A percentile compares a stretch with the other conserved stretches of the same genome.
Conservation (phyloP, 2,329 filamentous ascomycete species). For the Huntiella omanensis region DNA sequence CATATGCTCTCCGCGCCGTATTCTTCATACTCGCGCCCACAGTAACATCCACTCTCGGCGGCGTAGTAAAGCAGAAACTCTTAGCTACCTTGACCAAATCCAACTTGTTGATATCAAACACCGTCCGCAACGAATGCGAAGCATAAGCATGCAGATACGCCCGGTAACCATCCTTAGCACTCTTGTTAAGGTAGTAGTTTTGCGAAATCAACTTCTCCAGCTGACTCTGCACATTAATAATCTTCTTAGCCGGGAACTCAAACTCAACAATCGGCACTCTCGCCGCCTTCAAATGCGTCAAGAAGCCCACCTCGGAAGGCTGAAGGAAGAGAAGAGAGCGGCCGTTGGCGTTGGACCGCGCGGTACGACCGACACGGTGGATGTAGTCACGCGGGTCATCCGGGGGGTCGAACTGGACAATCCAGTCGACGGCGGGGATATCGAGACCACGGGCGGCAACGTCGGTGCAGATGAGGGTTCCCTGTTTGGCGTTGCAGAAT, state of each 20-base stretch:
- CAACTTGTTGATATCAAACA: slow-evolving; percentile 67
- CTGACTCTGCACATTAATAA: slow-evolving; percentile 76
- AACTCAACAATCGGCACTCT: slow-evolving; percentile 91
- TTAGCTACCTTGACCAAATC: slow-evolving; percentile 71
- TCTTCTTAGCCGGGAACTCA: slow-evolving; percentile 82
- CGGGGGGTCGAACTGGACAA: slow-evolving; percentile 86
- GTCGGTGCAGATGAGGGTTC: slow-evolving; percentile 87
- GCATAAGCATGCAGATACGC: slow-evolving; percentile 93
- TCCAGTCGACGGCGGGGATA: slow-evolving; percentile 91
- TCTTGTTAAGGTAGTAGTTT: slow-evolving; percentile 95
- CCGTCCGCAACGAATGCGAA: slow-evolving; percentile 38
- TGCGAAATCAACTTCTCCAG: slow-evolving; percentile 84
- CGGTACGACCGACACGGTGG: slow-evolving; percentile 89
- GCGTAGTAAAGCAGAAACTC: slow-evolving; percentile 61
- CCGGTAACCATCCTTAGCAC: slow-evolving; percentile 58
- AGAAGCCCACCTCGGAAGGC: slow-evolving; percentile 79
- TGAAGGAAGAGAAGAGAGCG: slow-evolving; percentile 85
- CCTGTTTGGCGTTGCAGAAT: slow-evolving; percentile 58
- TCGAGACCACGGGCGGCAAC: slow-evolving; percentile 89
- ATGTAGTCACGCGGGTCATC: slow-evolving; percentile 86
- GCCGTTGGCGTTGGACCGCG: slow-evolving; percentile 64
- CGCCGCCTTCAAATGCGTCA: slow-evolving; percentile 77
- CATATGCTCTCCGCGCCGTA: slow-evolving; percentile 52
- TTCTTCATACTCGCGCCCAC: slow-evolving; percentile 66
- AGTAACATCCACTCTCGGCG: slow-evolving; percentile 65